Percentiles rank a stretch among this genome's conserved stretches.
phyloP scores from a whole-genome alignment of 2,329 filamentous ascomycete genomes.

The Fusarium sp. region DNA sequence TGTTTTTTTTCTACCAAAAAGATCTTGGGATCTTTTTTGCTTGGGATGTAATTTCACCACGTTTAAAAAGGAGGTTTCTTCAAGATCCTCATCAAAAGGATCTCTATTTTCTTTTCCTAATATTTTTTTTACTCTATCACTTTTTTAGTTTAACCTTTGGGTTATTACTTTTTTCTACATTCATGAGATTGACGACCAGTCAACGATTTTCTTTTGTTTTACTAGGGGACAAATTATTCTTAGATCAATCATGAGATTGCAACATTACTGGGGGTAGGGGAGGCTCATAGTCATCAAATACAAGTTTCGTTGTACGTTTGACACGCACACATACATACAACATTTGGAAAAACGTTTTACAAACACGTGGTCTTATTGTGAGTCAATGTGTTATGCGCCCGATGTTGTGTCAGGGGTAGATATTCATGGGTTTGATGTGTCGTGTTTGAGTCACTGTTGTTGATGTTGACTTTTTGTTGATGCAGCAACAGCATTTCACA shows the following conservation, averaged over 20 bases:
- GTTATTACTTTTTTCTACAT: conserved; percentile 4
- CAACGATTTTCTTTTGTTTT: conserved; percentile 1
- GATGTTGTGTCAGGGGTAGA: not conserved
- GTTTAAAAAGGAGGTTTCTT: not conserved
- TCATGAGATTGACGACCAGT: conserved; percentile 29
- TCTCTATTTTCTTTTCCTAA: not conserved
- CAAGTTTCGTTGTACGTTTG: conserved; percentile 31
- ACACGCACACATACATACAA: conserved; percentile 5
- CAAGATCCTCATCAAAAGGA: not conserved
- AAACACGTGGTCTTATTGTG: conserved; percentile 22
- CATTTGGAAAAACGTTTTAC: conserved; percentile 27
- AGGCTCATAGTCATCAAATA: conserved; percentile 26
- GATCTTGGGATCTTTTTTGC: not conserved
- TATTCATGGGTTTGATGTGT: not conserved
- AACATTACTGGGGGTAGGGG: not conserved
- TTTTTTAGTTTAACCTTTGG: not conserved
- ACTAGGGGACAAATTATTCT: not conserved
- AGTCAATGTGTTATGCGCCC: conserved; percentile 5
- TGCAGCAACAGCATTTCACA: not conserved
- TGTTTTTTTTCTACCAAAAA: not conserved
- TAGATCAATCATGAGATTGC: conserved; percentile 5
- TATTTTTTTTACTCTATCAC: not conserved
- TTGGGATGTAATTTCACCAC: conserved; percentile 6
- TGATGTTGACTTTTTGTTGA: not conserved
- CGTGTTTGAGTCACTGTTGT: not conserved